Conservation (phyloP, 345 rosid species). For the Salix arbutifolia region DNA sequence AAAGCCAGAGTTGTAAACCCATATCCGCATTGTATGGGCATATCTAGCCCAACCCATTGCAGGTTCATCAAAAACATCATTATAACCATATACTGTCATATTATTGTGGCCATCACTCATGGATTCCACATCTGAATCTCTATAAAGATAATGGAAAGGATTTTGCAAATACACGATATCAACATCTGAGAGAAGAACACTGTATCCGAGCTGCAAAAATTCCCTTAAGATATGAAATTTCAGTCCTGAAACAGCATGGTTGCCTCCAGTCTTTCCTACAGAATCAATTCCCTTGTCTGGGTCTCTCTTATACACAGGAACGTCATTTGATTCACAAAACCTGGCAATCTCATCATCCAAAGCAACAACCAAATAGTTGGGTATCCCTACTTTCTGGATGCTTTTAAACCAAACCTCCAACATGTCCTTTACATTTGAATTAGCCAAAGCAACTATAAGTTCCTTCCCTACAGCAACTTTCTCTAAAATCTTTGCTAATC, state of each 20-base stretch:
- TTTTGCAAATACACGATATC: constrained; percentile 29
- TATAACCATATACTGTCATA: constrained; percentile 22
- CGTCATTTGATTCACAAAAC: constrained; percentile 23
- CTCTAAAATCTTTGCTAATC: constrained; percentile 22
- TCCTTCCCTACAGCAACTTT: constrained; percentile 22
- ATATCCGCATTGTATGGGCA: constrained; percentile 33
- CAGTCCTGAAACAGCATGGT: constrained; percentile 29
- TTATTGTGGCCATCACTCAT: constrained; percentile 32
- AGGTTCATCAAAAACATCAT: constrained; percentile 30
- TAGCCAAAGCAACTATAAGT: constrained; percentile 30
- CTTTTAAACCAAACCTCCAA: constrained; percentile 29
- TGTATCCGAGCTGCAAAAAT: constrained; percentile 28
- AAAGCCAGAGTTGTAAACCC: constrained; percentile 31
- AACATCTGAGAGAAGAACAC: constrained; percentile 33
- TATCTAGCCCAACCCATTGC: constrained; percentile 33
- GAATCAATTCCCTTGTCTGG: constrained; percentile 21
- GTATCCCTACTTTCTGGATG: constrained; percentile 24
- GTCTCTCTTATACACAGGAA: constrained; percentile 28
- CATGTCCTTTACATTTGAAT: constrained; percentile 29
- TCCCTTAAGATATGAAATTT: constrained; percentile 31
- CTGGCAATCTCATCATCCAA: constrained; percentile 27
- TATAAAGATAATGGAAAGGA: constrained; percentile 23
- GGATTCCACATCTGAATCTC: constrained; percentile 34
- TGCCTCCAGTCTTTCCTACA: constrained; percentile 25
- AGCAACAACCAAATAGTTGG: constrained; percentile 30